Evolutionary conservation across 2,329 filamentous ascomycete genomes (phyloP).

Genomic region (Juglanconis sp.): DNA sequence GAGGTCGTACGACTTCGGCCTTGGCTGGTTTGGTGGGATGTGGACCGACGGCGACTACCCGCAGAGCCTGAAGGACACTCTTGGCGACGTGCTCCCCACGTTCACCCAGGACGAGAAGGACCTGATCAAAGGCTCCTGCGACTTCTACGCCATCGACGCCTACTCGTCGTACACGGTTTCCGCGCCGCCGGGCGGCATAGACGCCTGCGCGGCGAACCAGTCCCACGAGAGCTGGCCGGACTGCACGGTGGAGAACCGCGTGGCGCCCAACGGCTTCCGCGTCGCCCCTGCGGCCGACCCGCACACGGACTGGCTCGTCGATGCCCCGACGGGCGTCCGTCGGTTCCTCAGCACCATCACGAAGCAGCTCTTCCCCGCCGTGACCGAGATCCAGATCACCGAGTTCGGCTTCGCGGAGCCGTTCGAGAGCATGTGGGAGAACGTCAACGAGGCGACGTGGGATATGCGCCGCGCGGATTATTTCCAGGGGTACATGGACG

Average conservation of each 20-base stretch:
- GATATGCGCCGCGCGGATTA: slow-evolving; percentile 8
- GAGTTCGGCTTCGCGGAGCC: slow-evolving; percentile 9
- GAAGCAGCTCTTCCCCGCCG: slow-evolving; percentile 1
- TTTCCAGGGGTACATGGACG: slow-evolving; percentile 3
- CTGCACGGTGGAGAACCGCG: background rate
- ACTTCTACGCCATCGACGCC: slow-evolving; percentile 11
- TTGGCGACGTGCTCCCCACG: slow-evolving; percentile 2
- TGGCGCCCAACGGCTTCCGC: background rate
- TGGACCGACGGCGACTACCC: slow-evolving; percentile 10
- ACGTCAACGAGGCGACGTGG: background rate
- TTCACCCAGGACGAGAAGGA: slow-evolving; percentile 5
- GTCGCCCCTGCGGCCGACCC: slow-evolving; percentile 2
- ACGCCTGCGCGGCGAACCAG: background rate
- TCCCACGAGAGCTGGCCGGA: slow-evolving; percentile 1
- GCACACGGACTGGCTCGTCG: slow-evolving; percentile 1
- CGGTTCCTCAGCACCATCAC: slow-evolving; percentile 11
- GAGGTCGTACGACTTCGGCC: slow-evolving; percentile 3
- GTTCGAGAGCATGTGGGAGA: background rate
- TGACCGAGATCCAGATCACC: slow-evolving; percentile 4
- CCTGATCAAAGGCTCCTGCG: slow-evolving; percentile 2
- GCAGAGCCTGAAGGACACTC: slow-evolving; percentile 1
- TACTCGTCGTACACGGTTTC: slow-evolving; percentile 2
- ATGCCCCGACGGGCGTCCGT: slow-evolving; percentile 1
- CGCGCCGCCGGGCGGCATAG: background rate
- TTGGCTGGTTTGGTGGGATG: slow-evolving; percentile 9